Conservation (phyloP, 345 rosid species). For the Eucalyptus regnans region DNA sequence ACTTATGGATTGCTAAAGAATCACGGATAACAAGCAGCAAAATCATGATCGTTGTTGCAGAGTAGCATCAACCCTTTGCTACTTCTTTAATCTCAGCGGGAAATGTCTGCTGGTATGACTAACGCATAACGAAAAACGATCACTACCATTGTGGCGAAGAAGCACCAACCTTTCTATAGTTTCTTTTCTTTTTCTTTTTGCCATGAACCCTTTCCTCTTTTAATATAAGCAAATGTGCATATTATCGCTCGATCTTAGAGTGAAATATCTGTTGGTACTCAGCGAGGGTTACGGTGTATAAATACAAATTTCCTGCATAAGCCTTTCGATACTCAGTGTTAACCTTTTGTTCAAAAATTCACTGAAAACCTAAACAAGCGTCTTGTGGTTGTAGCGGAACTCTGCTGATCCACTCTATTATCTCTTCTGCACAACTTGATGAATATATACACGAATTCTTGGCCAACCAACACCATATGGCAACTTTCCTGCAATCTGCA, state of each 20-base stretch:
- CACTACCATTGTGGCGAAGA: neutral
- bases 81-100: neutral
- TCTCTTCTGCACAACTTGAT: neutral
- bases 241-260: neutral
- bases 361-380: neutral
- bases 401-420: neutral
- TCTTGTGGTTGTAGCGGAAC: neutral
- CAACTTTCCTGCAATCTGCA: neutral
- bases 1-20: neutral
- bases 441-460: neutral
- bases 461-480: neutral
- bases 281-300: neutral
- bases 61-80: neutral
- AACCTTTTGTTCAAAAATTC: neutral
- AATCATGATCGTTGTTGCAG: neutral
- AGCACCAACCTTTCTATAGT: neutral
- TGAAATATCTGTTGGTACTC: neutral
- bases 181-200: neutral
- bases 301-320: neutral
- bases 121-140: neutral
- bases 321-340: neutral
- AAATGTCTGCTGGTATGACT: neutral
- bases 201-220: neutral
- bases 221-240: neutral
- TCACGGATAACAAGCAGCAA: neutral